Conservation (phyloP, 148 eudicot species). For the Nyssa sinensis region DNA sequence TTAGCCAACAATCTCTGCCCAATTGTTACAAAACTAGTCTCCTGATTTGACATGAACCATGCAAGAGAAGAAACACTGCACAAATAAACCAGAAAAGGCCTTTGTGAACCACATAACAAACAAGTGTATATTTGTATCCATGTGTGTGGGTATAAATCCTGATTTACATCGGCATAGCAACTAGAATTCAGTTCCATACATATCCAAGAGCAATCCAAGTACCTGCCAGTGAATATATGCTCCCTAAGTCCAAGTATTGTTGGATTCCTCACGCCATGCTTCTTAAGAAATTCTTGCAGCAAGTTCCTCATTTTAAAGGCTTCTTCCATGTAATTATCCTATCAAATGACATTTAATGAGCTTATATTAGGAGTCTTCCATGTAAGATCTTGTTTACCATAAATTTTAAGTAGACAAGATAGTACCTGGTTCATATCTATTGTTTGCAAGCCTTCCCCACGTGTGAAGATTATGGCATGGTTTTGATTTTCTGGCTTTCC, state of each 20-base stretch:
- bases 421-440: conserved; percentile 81
- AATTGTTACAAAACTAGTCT: conserved; percentile 71
- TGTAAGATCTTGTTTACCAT: background rate
- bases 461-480: conserved; percentile 70
- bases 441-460: conserved; percentile 79
- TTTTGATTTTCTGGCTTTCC: conserved; percentile 79
- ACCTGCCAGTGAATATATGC: conserved; percentile 79
- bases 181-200: background rate
- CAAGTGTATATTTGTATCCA: background rate
- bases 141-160: background rate
- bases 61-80: conserved; percentile 78
- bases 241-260: conserved; percentile 74
- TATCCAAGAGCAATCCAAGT: background rate
- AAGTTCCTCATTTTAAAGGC: conserved; percentile 76
- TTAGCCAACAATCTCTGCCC: conserved; percentile 69
- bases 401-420: background rate
- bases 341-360: background rate
- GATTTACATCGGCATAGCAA: background rate
- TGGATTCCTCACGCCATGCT: conserved; percentile 57
- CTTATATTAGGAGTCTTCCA: conserved; percentile 7
- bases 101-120: background rate
- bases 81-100: background rate
- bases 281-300: conserved; percentile 56
- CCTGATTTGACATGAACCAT: conserved; percentile 72
- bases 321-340: conserved; percentile 84